These are phyloP conservation scores for Fomitiporia mediterranea DNA, from an alignment of 1,284 basidiomycete genomes.

Conservation along the genomic window DNA sequence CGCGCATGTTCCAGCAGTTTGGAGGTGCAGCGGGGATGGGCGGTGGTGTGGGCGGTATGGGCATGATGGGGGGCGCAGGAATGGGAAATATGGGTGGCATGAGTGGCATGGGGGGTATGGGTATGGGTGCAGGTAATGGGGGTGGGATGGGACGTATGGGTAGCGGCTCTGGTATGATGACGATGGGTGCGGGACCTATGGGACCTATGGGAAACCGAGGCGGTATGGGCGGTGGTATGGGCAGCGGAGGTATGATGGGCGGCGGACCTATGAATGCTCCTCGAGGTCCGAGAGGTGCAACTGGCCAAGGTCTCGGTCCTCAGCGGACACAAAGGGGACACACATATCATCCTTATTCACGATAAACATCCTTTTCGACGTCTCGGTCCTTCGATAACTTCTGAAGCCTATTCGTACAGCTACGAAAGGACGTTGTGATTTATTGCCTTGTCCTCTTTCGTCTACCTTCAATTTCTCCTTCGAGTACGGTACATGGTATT, in stretches of 20 bases:
- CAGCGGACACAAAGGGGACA: conserved; percentile 70
- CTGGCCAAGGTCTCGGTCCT: conserved; percentile 57
- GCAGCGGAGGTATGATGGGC: conserved; percentile 26
- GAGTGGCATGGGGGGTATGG: conserved; percentile 33
- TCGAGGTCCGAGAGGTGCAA: conserved; percentile 58
- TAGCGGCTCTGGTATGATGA: conserved; percentile 37
- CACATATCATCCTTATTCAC: conserved; percentile 76
- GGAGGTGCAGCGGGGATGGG: conserved; percentile 45
- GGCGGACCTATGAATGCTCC: conserved; percentile 54
- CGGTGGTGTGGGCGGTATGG: conserved; percentile 34
- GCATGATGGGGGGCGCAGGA: conserved; percentile 34
- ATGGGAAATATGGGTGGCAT: conserved; percentile 29
- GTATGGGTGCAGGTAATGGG: conserved; percentile 32
- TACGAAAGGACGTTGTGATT: background rate
- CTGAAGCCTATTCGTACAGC: background rate
- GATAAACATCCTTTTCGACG: conserved; percentile 32
- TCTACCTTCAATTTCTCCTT: background rate
- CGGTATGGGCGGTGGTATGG: conserved; percentile 35
- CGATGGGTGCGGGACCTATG: conserved; percentile 32
- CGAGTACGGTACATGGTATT: too few relatives aligned
- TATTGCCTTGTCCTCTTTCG: background rate
- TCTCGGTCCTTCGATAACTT: background rate
- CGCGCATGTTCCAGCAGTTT: conserved; percentile 78
- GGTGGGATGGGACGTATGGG: conserved; percentile 38
- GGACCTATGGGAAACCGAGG: conserved; percentile 45